These are phyloP conservation scores for Madurella mycetomatis DNA, from an alignment of 2,329 filamentous ascomycete species.

Conservation along the genomic window DNA sequence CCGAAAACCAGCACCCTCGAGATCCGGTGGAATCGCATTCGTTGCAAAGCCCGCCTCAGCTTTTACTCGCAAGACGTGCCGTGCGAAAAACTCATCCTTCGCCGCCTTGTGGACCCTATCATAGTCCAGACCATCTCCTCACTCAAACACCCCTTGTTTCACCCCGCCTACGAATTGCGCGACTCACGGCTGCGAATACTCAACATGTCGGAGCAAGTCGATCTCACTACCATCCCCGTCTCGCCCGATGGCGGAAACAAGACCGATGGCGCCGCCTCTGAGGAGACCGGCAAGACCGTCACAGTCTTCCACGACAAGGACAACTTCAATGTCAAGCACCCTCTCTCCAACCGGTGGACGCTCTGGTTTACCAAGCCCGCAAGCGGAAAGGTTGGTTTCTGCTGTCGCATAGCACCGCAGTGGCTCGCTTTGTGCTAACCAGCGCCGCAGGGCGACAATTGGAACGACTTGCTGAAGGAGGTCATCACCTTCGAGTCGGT, in stretches of 20 bases:
- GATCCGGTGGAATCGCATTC: constrained; percentile 8
- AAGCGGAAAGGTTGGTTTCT: constrained; percentile 72
- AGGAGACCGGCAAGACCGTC: constrained; percentile 59
- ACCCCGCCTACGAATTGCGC: not conserved
- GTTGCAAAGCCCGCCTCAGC: constrained; percentile 1
- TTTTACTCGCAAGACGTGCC: not conserved
- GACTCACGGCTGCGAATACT: not conserved
- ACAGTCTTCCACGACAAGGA: constrained; percentile 98
- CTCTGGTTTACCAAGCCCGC: constrained; percentile 99
- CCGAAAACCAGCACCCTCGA: not conserved
- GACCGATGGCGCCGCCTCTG: constrained; percentile 43
- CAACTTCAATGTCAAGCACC: constrained; percentile 99
- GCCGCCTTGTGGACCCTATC: constrained; percentile 11
- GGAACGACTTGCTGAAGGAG: constrained; percentile 96
- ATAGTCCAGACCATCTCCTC: constrained; percentile 2
- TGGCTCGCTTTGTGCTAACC: constrained; percentile 2
- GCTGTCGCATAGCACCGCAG: constrained; percentile 3
- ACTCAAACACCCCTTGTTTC: not conserved
- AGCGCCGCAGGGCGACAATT: constrained; percentile 78
- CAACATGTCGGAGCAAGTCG: constrained; percentile 54
- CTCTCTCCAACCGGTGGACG: constrained; percentile 95
- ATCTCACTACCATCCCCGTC: constrained; percentile 64
- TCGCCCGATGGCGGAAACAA: constrained; percentile 59
- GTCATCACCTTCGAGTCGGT: constrained; percentile 98
- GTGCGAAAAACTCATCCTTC: constrained; percentile 8